Evolutionary conservation across 2,329 filamentous ascomycete species (phyloP).

Genomic region (Claviceps sp.): DNA sequence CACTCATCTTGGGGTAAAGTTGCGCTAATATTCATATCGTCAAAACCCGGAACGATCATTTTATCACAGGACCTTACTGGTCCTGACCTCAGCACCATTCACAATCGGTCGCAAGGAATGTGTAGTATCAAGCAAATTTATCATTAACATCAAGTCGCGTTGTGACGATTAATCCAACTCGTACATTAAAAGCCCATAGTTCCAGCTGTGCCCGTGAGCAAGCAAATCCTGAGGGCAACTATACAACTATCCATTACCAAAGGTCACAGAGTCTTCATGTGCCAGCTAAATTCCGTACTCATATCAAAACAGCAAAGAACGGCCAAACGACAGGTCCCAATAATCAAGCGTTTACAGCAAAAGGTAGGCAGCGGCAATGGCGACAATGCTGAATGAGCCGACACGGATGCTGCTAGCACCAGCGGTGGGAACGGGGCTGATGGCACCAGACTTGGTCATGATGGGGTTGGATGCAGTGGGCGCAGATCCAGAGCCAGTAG

Average conservation of each 20-base stretch:
- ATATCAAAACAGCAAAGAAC: background rate
- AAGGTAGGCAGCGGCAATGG: slow-evolving; percentile 27
- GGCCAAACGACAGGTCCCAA: background rate
- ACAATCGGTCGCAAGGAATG: background rate
- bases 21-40: too few relatives aligned
- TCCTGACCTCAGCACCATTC: background rate
- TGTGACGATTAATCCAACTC: background rate
- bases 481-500: background rate
- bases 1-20: too few relatives aligned
- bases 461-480: background rate
- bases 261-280: slow-evolving; percentile 9
- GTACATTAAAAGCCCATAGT: background rate
- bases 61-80: background rate
- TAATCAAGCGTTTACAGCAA: slow-evolving; percentile 26
- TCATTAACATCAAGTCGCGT: background rate
- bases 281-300: background rate
- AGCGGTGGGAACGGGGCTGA: background rate
- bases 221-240: slow-evolving; percentile 13
- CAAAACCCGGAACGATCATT: too few relatives aligned
- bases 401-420: slow-evolving; percentile 20
- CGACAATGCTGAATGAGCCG: slow-evolving; percentile 25
- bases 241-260: slow-evolving; percentile 12
- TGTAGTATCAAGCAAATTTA: background rate
- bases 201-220: slow-evolving; percentile 10
- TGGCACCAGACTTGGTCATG: slow-evolving; percentile 8